Percentiles rank a stretch among this genome's conserved stretches.
Conservation (phyloP, 805 yeast genomes). For the Komagataella mondaviorum region DNA sequence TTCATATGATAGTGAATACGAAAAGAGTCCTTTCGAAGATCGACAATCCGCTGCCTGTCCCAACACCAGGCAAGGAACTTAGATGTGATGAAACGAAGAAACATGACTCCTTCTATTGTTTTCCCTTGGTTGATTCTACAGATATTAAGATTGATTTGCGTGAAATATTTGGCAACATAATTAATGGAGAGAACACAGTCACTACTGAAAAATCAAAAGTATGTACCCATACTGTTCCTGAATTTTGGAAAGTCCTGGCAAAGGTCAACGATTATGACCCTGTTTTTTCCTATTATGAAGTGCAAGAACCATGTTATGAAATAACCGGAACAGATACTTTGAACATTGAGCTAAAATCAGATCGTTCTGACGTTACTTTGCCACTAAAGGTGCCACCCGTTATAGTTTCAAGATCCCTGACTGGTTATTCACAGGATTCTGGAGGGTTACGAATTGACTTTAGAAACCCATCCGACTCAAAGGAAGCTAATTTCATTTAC, state of each 20-base stretch:
- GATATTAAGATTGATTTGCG: slow-evolving; percentile 37
- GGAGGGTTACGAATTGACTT: slow-evolving; percentile 81
- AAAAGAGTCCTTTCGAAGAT: slow-evolving; percentile 50
- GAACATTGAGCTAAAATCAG: slow-evolving; percentile 28
- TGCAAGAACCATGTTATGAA: slow-evolving; percentile 9
- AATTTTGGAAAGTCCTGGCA: slow-evolving; percentile 32
- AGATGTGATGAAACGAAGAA: slow-evolving; percentile 60
- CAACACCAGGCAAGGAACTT: slow-evolving; percentile 54
- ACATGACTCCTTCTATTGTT: slow-evolving; percentile 54
- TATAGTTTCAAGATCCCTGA: slow-evolving; percentile 67
- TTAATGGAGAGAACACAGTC: slow-evolving; percentile 52
- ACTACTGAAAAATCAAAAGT: slow-evolving; percentile 29
- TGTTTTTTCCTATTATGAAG: background rate
- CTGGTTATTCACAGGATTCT: slow-evolving; percentile 83
- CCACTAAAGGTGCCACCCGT: slow-evolving; percentile 43
- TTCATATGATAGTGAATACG: slow-evolving; percentile 63
- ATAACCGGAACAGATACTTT: slow-evolving; percentile 11
- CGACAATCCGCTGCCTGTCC: slow-evolving; percentile 66
- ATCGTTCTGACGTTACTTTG: slow-evolving; percentile 28
- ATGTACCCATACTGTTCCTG: slow-evolving; percentile 26
- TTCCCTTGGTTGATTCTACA: slow-evolving; percentile 49
- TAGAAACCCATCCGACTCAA: slow-evolving; percentile 41
- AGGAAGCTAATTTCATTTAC: slow-evolving; percentile 39
- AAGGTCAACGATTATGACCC: background rate
- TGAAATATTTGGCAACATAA: slow-evolving; percentile 56